Percentiles rank a stretch among this genome's conserved stretches.
phyloP scores from a whole-genome alignment of 805 yeast genomes.

The Candida yuanshanica region DNA sequence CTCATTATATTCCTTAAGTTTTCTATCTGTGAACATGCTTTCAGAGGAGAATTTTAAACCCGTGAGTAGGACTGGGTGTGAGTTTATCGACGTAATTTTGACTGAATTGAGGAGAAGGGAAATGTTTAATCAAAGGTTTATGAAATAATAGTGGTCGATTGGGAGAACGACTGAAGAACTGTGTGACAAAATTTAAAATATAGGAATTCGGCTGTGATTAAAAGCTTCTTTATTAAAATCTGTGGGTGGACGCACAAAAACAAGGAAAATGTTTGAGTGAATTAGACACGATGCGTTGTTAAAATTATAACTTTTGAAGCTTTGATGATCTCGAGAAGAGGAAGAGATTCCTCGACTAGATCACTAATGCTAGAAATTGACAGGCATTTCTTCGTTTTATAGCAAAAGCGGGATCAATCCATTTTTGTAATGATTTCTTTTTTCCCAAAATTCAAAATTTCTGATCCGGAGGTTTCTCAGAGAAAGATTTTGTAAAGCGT shows the following conservation, averaged over 20 bases:
- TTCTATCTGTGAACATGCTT: conserved; percentile 21
- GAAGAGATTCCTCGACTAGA: background rate
- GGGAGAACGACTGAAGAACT: too few species aligned
- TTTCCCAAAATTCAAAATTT: background rate
- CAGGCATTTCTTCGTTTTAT: background rate
- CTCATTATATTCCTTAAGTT: conserved; percentile 25
- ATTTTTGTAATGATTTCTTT: background rate
- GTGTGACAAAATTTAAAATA: background rate
- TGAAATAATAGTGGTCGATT: too few species aligned
- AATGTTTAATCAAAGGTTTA: too few species aligned
- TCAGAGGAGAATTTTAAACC: background rate
- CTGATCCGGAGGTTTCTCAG: background rate
- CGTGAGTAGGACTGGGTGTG: background rate
- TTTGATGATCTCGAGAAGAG: background rate
- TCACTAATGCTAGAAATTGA: background rate
- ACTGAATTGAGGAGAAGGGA: too few species aligned
- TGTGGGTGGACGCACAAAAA: background rate
- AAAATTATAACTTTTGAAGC: too few species aligned
- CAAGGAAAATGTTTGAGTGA: background rate
- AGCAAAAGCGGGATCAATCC: background rate
- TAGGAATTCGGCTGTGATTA: background rate
- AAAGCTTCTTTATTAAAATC: background rate
- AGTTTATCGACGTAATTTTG: conserved; percentile 7
- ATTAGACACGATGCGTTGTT: too few species aligned
- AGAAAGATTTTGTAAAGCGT: too few species aligned